Conservation (phyloP, 257 asterid genomes). For the Fraxinus excelsior region DNA sequence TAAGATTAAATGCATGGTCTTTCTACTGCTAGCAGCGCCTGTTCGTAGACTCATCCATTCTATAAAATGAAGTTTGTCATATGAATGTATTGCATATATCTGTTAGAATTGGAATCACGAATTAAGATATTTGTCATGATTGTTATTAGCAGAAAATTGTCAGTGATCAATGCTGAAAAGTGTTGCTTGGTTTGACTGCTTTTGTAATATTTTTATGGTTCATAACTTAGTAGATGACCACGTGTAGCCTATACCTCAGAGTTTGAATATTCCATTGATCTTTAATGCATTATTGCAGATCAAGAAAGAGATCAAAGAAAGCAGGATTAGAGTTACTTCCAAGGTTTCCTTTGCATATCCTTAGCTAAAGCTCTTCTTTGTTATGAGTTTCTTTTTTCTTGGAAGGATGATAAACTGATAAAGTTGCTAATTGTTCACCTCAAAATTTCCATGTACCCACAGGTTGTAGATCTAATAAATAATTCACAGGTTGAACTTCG, state of each 20-base stretch:
- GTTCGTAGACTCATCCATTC: not conserved
- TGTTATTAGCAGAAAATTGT: not conserved
- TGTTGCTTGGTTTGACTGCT: not conserved
- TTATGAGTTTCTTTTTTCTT: slow-evolving; percentile 3
- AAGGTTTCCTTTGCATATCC: slow-evolving; percentile 44
- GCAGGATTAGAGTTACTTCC: slow-evolving; percentile 83
- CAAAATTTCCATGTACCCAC: not conserved
- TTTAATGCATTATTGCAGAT: slow-evolving; percentile 49
- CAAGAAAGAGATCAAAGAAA: slow-evolving; percentile 88
- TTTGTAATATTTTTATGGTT: not conserved
- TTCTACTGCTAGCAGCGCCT: not conserved
- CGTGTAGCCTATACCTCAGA: not conserved
- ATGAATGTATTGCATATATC: not conserved
- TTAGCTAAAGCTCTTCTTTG: slow-evolving; percentile 14
- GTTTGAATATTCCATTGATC: slow-evolving; percentile 12
- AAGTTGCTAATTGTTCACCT: slow-evolving; percentile 3
- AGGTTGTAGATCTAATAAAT: slow-evolving; percentile 81
- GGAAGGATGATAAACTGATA: not conserved
- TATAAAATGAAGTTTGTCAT: not conserved
- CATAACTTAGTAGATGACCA: not conserved
- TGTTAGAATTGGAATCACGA: not conserved
- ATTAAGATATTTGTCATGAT: not conserved
- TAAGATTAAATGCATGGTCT: not conserved
- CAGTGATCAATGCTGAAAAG: not conserved
- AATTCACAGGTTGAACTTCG: slow-evolving; percentile 49